These are phyloP conservation scores for Lasiosphaeria miniovina DNA, from an alignment of 495 filamentous ascomycete species.

Conservation along the genomic window DNA sequence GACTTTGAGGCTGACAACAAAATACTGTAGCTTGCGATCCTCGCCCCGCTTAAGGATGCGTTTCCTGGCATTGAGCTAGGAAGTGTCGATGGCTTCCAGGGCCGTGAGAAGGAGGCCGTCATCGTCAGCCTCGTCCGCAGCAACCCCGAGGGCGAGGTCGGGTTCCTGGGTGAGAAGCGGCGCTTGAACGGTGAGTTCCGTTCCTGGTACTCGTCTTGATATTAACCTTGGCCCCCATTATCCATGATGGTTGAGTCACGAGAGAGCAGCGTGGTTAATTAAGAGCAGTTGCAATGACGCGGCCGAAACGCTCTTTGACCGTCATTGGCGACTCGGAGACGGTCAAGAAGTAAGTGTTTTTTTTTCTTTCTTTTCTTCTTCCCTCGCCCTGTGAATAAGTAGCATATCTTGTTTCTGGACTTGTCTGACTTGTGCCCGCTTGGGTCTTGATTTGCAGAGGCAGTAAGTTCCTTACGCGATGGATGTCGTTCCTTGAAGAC, in stretches of 20 bases:
- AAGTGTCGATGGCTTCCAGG: slow-evolving; percentile 96
- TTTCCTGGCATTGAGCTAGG: slow-evolving; percentile 87
- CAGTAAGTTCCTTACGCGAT: slow-evolving; percentile 76
- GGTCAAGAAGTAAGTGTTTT: slow-evolving; percentile 65
- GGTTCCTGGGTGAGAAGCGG: slow-evolving; percentile 91
- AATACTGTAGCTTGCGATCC: slow-evolving; percentile 61
- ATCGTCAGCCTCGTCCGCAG: slow-evolving; percentile 88
- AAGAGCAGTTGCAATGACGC: slow-evolving; percentile 82
- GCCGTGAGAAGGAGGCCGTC: slow-evolving; percentile 93
- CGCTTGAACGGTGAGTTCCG: slow-evolving; percentile 74
- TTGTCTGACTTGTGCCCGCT: slow-evolving; percentile 12
- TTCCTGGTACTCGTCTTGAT: background rate
- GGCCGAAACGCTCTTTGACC: slow-evolving; percentile 84
- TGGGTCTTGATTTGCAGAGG: slow-evolving; percentile 48
- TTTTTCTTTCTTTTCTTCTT: slow-evolving; percentile 5
- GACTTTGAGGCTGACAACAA: slow-evolving; percentile 12
- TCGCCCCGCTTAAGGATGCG: slow-evolving; percentile 73
- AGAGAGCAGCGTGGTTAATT: slow-evolving; percentile 13
- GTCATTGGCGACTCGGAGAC: slow-evolving; percentile 94
- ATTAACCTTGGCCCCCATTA: too few species aligned
- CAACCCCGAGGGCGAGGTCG: slow-evolving; percentile 81
- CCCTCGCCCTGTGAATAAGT: slow-evolving; percentile 7
- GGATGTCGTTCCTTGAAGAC: slow-evolving; percentile 88
- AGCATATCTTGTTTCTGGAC: background rate
- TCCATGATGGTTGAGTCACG: background rate